These are phyloP conservation scores for Fusarium dimerum DNA, from an alignment of 2,329 filamentous ascomycete species.

Conservation along the genomic window DNA sequence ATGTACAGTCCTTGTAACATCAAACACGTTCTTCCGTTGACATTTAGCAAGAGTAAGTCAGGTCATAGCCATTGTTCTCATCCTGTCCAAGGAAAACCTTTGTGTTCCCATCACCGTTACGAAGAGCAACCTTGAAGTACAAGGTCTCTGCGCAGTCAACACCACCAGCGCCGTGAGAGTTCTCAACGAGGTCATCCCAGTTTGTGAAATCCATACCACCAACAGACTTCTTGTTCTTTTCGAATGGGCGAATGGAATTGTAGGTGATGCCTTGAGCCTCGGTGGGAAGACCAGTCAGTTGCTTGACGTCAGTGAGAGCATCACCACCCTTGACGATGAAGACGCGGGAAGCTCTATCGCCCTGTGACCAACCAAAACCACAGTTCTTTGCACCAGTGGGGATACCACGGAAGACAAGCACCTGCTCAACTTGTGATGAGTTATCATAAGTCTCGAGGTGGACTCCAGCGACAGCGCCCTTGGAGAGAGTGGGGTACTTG, in stretches of 20 bases:
- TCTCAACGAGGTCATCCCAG: slow-evolving; percentile 26
- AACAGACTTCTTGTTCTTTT: slow-evolving; percentile 9
- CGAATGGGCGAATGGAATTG: slow-evolving; percentile 26
- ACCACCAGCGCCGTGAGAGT: slow-evolving; percentile 20
- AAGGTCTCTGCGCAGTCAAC: slow-evolving; percentile 30
- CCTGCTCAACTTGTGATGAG: slow-evolving; percentile 31
- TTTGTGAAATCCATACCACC: slow-evolving; percentile 31
- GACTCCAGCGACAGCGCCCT: slow-evolving; percentile 10
- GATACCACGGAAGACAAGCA: slow-evolving; percentile 34
- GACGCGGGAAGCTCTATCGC: slow-evolving; percentile 37
- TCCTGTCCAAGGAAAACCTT: slow-evolving; percentile 34
- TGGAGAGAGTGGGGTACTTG: slow-evolving; percentile 12
- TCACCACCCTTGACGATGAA: slow-evolving; percentile 36
- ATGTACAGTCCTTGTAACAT: no score
- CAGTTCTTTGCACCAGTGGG: slow-evolving; percentile 31
- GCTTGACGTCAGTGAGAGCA: slow-evolving; percentile 24
- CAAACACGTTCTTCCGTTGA: no score
- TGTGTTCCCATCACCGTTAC: slow-evolving; percentile 21
- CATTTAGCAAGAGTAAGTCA: slow-evolving; percentile 21
- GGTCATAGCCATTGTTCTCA: slow-evolving; percentile 29
- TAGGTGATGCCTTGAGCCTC: slow-evolving; percentile 20
- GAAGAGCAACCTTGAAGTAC: slow-evolving; percentile 28
- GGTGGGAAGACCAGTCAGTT: slow-evolving; percentile 27
- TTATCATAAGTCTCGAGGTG: slow-evolving; percentile 26
- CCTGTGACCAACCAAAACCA: slow-evolving; percentile 35